Conservation (phyloP, 1,284 basidiomycete species). For the Ustanciosporium gigantosporum region DNA sequence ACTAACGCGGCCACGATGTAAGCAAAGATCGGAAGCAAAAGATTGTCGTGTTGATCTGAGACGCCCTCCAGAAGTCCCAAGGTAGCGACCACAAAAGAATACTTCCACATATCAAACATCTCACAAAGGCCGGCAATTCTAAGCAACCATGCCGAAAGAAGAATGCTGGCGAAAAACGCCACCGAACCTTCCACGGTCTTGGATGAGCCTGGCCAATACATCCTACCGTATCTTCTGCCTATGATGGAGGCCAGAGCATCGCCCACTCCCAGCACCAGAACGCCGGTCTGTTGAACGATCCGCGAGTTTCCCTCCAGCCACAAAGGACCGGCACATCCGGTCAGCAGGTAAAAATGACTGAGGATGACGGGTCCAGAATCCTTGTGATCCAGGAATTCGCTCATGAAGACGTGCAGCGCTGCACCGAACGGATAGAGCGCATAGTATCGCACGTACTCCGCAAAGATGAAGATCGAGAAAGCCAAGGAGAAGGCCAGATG, state of each 20-base stretch:
- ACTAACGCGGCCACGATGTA: constrained; percentile 42
- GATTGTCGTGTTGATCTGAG: constrained; percentile 58
- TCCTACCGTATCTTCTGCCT: constrained; percentile 77
- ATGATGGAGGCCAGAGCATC: constrained; percentile 92
- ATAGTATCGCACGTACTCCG: constrained; percentile 73
- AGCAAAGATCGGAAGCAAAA: constrained; percentile 55
- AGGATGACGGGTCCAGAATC: constrained; percentile 94
- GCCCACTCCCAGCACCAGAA: constrained; percentile 85
- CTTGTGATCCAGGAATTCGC: constrained; percentile 91
- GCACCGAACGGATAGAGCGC: constrained; percentile 96
- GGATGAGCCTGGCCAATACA: constrained; percentile 78
- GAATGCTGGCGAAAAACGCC: constrained; percentile 77
- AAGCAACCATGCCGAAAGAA: constrained; percentile 72
- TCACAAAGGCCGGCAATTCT: constrained; percentile 67
- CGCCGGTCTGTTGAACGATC: constrained; percentile 75
- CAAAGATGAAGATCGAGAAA: constrained; percentile 57
- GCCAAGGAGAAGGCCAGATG: constrained; percentile 85
- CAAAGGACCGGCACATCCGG: constrained; percentile 86
- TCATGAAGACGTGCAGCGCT: constrained; percentile 88
- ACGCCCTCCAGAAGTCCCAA: constrained; percentile 56
- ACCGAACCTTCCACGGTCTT: constrained; percentile 91
- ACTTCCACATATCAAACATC: constrained; percentile 30
- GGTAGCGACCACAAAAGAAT: constrained; percentile 19
- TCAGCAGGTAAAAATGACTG: constrained; percentile 94
- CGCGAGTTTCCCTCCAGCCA: constrained; percentile 77